Evolutionary conservation across 228 moss, liverwort and hornwort species (phyloP).

Genomic region (Sphagnum magellanicum): DNA sequence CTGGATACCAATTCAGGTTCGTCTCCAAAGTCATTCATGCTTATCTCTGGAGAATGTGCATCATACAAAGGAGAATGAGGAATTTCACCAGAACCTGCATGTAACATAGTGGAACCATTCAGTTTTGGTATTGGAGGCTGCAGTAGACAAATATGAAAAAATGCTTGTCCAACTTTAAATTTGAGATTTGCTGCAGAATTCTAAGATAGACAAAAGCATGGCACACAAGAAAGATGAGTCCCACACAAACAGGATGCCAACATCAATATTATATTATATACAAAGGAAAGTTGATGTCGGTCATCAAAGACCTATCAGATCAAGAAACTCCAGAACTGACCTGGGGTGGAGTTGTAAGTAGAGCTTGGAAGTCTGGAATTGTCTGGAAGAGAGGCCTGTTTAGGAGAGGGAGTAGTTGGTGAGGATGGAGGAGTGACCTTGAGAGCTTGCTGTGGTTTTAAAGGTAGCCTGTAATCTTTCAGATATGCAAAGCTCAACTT

Average conservation of each 20-base stretch:
- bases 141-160: not conserved
- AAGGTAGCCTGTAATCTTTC: constrained; percentile 44
- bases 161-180: not conserved
- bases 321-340: constrained; percentile 8
- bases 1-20: constrained; percentile 45
- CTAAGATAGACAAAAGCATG: too few species aligned
- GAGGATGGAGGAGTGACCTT: constrained; percentile 23
- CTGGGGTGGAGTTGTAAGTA: constrained; percentile 18
- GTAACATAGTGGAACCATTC: constrained; percentile 6
- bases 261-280: not conserved
- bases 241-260: not conserved
- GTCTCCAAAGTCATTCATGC: constrained; percentile 30
- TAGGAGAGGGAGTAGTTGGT: constrained; percentile 17
- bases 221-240: too few species aligned
- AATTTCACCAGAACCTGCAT: constrained; percentile 25
- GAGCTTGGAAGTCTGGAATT: constrained; percentile 29
- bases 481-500: constrained; percentile 72
- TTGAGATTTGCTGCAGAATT: too few species aligned
- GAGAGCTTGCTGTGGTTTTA: constrained; percentile 20
- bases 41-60: constrained; percentile 11
- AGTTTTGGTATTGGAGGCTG: not conserved
- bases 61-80: constrained; percentile 20
- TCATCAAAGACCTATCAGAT: not conserved
- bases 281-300: not conserved
- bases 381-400: constrained; percentile 26